Conservation (phyloP, 805 yeast species). For the Myxozyma neglecta region DNA sequence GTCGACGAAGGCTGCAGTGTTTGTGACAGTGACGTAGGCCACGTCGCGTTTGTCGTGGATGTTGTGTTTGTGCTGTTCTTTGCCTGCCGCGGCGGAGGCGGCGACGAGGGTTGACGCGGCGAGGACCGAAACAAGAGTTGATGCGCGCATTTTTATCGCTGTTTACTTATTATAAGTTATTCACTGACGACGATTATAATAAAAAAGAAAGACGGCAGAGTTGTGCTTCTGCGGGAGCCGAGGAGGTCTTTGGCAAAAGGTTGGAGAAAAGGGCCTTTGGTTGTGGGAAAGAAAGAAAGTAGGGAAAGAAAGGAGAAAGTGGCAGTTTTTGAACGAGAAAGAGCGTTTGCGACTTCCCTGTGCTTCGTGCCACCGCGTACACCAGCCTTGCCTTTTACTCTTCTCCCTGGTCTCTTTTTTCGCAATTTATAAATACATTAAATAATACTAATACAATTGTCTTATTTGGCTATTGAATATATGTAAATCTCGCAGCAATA, state of each 20-base stretch:
- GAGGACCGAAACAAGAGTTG: slow-evolving; percentile 9
- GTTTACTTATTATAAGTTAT: background rate
- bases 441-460: too few relatives aligned
- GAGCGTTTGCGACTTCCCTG: background rate
- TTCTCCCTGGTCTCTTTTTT: too few relatives aligned
- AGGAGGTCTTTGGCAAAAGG: too few relatives aligned
- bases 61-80: slow-evolving; percentile 3
- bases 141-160: background rate
- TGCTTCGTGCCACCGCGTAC: background rate
- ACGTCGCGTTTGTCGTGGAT: slow-evolving; percentile 24
- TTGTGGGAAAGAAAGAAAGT: background rate
- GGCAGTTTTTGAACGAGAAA: background rate
- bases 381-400: too few relatives aligned
- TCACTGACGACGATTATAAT: too few relatives aligned
- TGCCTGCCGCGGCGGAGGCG: slow-evolving; percentile 1
- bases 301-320: background rate
- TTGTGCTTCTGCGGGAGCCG: slow-evolving; percentile 30
- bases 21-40: slow-evolving; percentile 25
- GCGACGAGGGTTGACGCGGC: slow-evolving; percentile 19
- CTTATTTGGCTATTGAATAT: too few relatives aligned
- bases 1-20: slow-evolving; percentile 13
- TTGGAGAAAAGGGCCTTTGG: background rate
- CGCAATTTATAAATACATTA: too few relatives aligned
- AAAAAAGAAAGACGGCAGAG: slow-evolving; percentile 13
- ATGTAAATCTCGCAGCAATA: too few relatives aligned